Evolutionary conservation across 345 rosid genomes (phyloP), one percentile per base, ranked within the genome.

Genomic region (Turritis glabra): DNA sequence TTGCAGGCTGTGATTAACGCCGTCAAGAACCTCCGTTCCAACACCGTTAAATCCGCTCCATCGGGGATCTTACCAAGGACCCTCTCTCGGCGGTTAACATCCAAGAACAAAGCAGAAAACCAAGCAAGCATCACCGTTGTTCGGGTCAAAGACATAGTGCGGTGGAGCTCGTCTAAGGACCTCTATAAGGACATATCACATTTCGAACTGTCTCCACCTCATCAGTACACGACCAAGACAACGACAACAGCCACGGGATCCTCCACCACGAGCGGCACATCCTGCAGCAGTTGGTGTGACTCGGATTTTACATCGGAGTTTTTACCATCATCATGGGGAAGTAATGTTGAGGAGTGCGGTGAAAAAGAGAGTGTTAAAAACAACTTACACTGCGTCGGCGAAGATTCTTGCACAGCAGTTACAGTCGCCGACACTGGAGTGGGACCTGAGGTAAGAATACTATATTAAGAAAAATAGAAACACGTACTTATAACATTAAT

Each of bases 111-210:
- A 55, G 63, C 29, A 21, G 48, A 35, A 8, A 65, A 54, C 57
- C 75, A 61, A 38, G 30, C 2, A 21, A 67, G 53, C 67, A 35
- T n/a, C 67, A 57, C 56, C 7, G 67, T 84, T 7, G 41, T 87
- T 64, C 86, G 77, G 11, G 67, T 89, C 54, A 94, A 86, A 82
- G 98, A 94, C 76, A 91, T 94, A 61, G 82, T 94, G 53, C 76
- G 97, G 76, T 90, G 96, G 98, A 83, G 72, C 56, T 91, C 98
- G 12, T 91, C 86, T 75, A 82, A 83, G n/a, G 93, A 89, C 77
- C 48, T 86, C 58, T 64, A 32, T 22, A 92, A 83, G 21, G 88
- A 85, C 22, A 73, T 64, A 54, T 59, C 86, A 23, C 70, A 71
- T 66, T 74, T 69, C 0, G 32, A 79, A 29, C 57, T 72, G 4